Conservation (phyloP, 164 flowering plant species). For the Echeveria elegans region DNA sequence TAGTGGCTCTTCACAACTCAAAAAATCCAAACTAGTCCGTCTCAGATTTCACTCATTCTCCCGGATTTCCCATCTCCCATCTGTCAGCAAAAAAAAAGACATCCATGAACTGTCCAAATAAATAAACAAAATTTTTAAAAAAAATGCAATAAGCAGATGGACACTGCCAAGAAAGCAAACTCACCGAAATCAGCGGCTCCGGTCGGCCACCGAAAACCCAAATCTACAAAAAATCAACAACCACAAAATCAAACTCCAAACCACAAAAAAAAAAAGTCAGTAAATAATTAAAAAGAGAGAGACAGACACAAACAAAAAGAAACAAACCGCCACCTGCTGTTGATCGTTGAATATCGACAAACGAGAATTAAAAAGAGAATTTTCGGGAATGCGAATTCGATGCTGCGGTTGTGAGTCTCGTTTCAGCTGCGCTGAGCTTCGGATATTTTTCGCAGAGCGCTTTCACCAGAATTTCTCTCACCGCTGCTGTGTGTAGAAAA, state of each 20-base stretch:
- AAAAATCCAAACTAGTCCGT: constrained; percentile 8
- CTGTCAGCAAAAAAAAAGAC: not conserved
- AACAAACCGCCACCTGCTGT: too few species aligned
- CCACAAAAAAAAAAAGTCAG: too few species aligned
- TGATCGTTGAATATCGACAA: too few species aligned
- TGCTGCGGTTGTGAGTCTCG: too few species aligned
- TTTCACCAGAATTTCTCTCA: too few species aligned
- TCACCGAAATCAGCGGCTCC: not conserved
- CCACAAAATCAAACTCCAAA: not conserved
- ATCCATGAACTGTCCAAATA: not conserved
- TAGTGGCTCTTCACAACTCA: constrained; percentile 9
- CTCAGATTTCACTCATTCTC: constrained; percentile 6
- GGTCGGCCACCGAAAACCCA: not conserved
- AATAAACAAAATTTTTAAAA: not conserved
- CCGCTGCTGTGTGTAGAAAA: too few species aligned
- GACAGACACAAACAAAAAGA: too few species aligned
- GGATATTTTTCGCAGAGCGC: too few species aligned
- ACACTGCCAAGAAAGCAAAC: not conserved
- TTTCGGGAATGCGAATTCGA: too few species aligned
- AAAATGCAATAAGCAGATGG: not conserved
- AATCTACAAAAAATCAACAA: not conserved
- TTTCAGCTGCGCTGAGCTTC: too few species aligned
- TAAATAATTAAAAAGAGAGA: too few species aligned
- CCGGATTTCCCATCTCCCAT: not conserved
- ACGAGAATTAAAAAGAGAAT: too few species aligned